A percentile compares a stretch with the other conserved stretches of the same genome.
Conservation (phyloP, 495 filamentous ascomycete species). For the Penicillium alfredii region DNA sequence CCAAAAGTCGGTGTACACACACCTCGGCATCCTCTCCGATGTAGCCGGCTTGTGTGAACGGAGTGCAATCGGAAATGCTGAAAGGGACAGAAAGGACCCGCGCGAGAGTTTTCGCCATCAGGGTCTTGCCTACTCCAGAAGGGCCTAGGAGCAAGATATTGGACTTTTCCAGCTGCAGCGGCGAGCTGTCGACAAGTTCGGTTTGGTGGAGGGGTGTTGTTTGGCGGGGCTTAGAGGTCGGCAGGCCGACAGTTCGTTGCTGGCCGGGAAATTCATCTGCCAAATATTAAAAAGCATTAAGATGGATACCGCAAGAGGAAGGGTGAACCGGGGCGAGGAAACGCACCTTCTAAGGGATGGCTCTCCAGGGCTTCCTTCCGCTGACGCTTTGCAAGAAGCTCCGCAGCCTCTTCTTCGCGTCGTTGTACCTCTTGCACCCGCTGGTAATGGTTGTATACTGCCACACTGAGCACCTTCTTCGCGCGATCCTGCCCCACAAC, state of each 20-base stretch:
- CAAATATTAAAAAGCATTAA: neutral
- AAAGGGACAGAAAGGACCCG: conserved; percentile 86
- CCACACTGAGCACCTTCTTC: conserved; percentile 90
- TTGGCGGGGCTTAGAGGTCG: conserved; percentile 21
- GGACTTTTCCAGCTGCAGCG: conserved; percentile 86
- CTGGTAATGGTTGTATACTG: conserved; percentile 97
- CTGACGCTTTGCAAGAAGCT: conserved; percentile 45
- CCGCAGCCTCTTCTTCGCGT: conserved; percentile 71
- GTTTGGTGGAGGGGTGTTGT: conserved; percentile 23
- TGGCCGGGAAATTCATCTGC: conserved; percentile 79
- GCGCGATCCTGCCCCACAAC: conserved; percentile 94
- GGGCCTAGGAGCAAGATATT: conserved; percentile 92
- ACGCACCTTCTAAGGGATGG: conserved; percentile 53
- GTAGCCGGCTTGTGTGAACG: conserved; percentile 95
- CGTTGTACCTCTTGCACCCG: conserved; percentile 69
- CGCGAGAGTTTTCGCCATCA: conserved; percentile 83
- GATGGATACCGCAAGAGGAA: too few relatives aligned
- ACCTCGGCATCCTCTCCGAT: conserved; percentile 95
- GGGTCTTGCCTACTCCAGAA: conserved; percentile 92
- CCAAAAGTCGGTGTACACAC: conserved; percentile 82
- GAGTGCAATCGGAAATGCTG: conserved; percentile 94
- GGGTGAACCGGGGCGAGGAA: neutral
- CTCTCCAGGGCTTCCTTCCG: conserved; percentile 44
- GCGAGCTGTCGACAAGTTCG: conserved; percentile 48
- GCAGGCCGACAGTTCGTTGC: conserved; percentile 48